These are phyloP conservation scores for Chalara sp. DNA, from an alignment of 2,329 filamentous ascomycete genomes.

Conservation along the genomic window DNA sequence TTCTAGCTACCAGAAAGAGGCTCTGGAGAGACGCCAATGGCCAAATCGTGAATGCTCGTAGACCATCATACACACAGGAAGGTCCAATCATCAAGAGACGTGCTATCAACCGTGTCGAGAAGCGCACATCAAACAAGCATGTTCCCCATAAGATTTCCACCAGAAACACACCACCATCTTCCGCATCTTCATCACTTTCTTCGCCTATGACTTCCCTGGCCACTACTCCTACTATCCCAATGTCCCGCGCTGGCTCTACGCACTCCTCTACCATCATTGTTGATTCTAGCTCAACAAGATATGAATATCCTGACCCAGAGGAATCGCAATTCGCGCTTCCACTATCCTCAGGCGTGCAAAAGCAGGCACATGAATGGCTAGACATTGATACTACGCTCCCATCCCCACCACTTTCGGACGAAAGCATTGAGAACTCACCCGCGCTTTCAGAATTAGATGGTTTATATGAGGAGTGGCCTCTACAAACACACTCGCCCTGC, in stretches of 20 bases:
- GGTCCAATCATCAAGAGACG: conserved; percentile 19
- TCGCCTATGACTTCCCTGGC: conserved; percentile 3
- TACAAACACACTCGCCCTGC: conserved; percentile 12
- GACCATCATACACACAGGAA: conserved; percentile 26
- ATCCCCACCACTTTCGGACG: conserved; percentile 20
- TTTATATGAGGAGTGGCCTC: conserved; percentile 21
- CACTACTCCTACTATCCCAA: conserved; percentile 11
- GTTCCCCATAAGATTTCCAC: neutral
- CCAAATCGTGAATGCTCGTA: conserved; percentile 36
- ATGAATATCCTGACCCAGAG: conserved; percentile 7
- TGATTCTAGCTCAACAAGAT: conserved; percentile 9
- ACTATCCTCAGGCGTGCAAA: neutral
- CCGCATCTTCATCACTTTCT: too few species aligned
- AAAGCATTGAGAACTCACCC: conserved; percentile 5
- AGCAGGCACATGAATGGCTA: conserved; percentile 13
- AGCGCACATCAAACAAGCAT: conserved; percentile 3
- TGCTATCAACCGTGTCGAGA: conserved; percentile 11
- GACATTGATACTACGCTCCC: conserved; percentile 17
- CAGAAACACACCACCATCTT: neutral
- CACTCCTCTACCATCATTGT: conserved; percentile 18
- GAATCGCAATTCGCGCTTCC: neutral
- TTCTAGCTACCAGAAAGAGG: conserved; percentile 41
- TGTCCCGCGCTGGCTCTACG: conserved; percentile 15
- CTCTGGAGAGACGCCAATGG: conserved; percentile 42
- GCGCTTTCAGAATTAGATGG: conserved; percentile 20